Base-by-base conservation (phyloP, 352 stramenopile genomes). In the Pythium dissotocum region DNA sequence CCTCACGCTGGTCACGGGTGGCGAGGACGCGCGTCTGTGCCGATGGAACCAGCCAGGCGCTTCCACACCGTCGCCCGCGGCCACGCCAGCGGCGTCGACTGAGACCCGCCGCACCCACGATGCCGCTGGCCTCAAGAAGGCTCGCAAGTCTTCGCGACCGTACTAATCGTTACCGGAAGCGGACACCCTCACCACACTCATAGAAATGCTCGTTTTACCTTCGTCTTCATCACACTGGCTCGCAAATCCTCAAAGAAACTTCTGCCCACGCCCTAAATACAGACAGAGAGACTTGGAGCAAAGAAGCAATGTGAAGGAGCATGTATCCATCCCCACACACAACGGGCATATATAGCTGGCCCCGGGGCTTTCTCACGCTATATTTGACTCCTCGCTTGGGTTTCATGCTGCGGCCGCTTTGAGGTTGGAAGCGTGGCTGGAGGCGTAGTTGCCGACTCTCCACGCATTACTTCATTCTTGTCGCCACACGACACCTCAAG, bases 1-100 rank as follows among this genome's bases (percentile, higher is more conserved):
- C 16, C 48, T 62, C 3, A 82, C 80, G 24, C 72, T 97, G 8
- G 91, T 85, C 62, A 94, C 91, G 4, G 91, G 91, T 26, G 91
- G 89, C 1, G 91, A 97, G 66, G 91, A 97, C 64, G 80, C 91
- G 12, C 80, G 89, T 4, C 59, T 97, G 38, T 97, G 91, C 71
- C 81, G 82, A 55, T 97, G 91, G 91, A 70, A 69, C 13, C 58
- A 65, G 26, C 54, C 80, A 6, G 26, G 58, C 3, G 60, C 65
- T 8, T 57, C 77, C 0, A 28, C 67, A 0, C 32, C 26, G 13
- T 38, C 44, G 7, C 14, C 33, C 6, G 59, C 21, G 0, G 24
- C 40, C 9, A 51, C 60, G 7, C 53, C 30, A 5, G 35, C 46
- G 2, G 36, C 52, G 8, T 30, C 57, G 21, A 73, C 35, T 66